phyloP scores from a whole-genome alignment of 306 rosid genomes.

The Lathyrus oleraceus region DNA sequence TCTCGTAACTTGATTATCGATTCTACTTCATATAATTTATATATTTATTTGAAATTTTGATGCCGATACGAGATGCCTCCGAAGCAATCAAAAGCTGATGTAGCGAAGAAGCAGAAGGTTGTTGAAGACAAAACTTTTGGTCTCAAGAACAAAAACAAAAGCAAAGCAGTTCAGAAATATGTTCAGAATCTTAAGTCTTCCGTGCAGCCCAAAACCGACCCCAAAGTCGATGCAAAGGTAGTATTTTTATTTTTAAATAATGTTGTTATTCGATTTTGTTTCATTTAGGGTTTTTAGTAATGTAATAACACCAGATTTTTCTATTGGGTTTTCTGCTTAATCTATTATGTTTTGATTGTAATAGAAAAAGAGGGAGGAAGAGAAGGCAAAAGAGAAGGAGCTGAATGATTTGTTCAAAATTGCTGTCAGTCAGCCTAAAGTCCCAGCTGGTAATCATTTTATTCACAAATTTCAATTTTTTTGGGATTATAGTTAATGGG shows the following conservation, averaged over 20 bases:
- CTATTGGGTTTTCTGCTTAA: neutral
- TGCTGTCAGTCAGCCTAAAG: conserved; percentile 94
- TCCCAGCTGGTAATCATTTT: conserved; percentile 70
- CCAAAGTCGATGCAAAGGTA: conserved; percentile 74
- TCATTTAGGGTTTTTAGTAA: neutral
- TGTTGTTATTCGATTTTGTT: neutral
- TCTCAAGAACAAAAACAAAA: conserved; percentile 90
- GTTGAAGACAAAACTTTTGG: conserved; percentile 98
- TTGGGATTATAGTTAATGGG: neutral
- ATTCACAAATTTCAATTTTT: neutral
- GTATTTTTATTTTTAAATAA: neutral
- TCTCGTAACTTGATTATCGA: neutral
- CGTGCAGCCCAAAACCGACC: conserved; percentile 66
- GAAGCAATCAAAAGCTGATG: conserved; percentile 70
- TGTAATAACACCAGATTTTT: neutral
- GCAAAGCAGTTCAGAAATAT: conserved; percentile 85
- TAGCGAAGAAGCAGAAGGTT: conserved; percentile 95
- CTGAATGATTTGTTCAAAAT: conserved; percentile 86
- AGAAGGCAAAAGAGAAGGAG: conserved; percentile 91
- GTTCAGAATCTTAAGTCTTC: conserved; percentile 78
- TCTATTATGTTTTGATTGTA: conserved; percentile 1
- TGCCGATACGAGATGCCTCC: conserved; percentile 78
- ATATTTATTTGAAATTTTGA: conserved; percentile 18
- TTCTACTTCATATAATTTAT: neutral
- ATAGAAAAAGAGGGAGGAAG: conserved; percentile 98